Evolutionary conservation across 306 rosid species (phyloP).

Genomic region (Cucurbita maxima): DNA sequence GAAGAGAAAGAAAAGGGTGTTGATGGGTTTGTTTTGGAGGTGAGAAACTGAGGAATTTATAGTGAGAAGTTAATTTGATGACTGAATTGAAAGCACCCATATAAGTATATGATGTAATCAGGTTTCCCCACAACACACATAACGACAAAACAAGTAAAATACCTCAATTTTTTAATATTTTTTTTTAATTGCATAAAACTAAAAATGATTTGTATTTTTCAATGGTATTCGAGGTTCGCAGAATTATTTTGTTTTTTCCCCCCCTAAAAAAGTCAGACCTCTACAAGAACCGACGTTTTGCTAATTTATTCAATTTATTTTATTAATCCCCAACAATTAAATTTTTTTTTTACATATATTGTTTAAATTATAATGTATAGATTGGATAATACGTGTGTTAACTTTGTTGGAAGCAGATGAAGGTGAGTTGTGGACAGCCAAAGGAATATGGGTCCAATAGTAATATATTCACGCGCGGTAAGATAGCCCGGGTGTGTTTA

Average conservation of each 20-base stretch:
- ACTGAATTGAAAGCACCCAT: not conserved
- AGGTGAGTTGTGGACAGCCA: conserved; percentile 5
- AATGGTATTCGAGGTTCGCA: not conserved
- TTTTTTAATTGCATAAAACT: not conserved
- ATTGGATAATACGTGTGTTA: not conserved
- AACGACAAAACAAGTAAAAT: conserved; percentile 52
- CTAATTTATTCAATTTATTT: no score
- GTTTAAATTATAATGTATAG: not conserved
- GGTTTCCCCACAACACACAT: not conserved
- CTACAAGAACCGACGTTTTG: not conserved
- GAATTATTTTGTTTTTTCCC: no score
- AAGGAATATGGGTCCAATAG: conserved; percentile 2
- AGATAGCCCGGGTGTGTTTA: no score
- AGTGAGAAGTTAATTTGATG: conserved; percentile 2
- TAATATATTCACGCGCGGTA: conserved; percentile 1
- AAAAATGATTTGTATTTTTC: not conserved
- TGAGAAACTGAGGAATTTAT: conserved; percentile 19
- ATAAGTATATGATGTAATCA: conserved; percentile 18
- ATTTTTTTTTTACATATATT: no score
- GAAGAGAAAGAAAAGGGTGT: not conserved
- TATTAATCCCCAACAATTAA: not conserved
- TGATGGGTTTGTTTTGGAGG: not conserved
- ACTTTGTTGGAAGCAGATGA: not conserved
- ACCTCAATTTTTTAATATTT: conserved; percentile 6
- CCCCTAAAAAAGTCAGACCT: not conserved